phyloP scores from a whole-genome alignment of 805 yeast genomes.

The Ogataea ganodermae region DNA sequence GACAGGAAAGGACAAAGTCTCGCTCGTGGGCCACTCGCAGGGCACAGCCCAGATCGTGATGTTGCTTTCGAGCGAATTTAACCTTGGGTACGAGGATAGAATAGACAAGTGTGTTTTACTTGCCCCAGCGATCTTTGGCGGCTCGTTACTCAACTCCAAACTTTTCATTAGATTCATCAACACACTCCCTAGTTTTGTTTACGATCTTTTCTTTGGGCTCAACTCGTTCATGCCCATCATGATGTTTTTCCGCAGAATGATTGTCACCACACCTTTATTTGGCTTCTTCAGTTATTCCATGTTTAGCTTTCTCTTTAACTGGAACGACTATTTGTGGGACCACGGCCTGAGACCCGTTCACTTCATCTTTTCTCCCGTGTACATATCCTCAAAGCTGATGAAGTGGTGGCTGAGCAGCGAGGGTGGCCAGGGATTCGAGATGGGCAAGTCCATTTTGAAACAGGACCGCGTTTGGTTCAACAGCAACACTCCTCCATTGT shows the following conservation, averaged over 20 bases:
- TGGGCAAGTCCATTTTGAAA: slow-evolving; percentile 51
- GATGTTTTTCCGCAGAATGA: slow-evolving; percentile 54
- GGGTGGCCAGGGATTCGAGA: slow-evolving; percentile 47
- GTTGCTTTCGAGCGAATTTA: slow-evolving; percentile 56
- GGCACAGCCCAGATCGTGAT: slow-evolving; percentile 87
- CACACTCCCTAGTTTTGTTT: slow-evolving; percentile 45
- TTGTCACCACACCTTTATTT: slow-evolving; percentile 54
- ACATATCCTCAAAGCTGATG: slow-evolving; percentile 79
- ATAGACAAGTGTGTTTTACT: slow-evolving; percentile 71
- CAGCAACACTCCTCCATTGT: slow-evolving; percentile 54
- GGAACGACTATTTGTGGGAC: slow-evolving; percentile 85
- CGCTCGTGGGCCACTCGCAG: slow-evolving; percentile 84
- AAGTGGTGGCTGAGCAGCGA: slow-evolving; percentile 81
- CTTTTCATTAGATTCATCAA: slow-evolving; percentile 64
- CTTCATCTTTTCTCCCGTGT: slow-evolving; percentile 84
- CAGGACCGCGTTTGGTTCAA: slow-evolving; percentile 57
- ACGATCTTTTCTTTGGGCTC: slow-evolving; percentile 65
- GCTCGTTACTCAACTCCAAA: slow-evolving; percentile 65
- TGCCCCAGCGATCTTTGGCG: slow-evolving; percentile 93
- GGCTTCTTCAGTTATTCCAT: slow-evolving; percentile 72
- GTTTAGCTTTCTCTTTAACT: slow-evolving; percentile 84
- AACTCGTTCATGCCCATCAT: slow-evolving; percentile 78
- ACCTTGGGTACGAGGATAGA: slow-evolving; percentile 40
- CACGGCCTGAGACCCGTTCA: slow-evolving; percentile 64
- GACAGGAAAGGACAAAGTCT: slow-evolving; percentile 45